Evolutionary conservation across 2,329 filamentous ascomycete species (phyloP), one percentile per base, ranked within the genome.

Genomic region (Pleoardoris graminearum): DNA sequence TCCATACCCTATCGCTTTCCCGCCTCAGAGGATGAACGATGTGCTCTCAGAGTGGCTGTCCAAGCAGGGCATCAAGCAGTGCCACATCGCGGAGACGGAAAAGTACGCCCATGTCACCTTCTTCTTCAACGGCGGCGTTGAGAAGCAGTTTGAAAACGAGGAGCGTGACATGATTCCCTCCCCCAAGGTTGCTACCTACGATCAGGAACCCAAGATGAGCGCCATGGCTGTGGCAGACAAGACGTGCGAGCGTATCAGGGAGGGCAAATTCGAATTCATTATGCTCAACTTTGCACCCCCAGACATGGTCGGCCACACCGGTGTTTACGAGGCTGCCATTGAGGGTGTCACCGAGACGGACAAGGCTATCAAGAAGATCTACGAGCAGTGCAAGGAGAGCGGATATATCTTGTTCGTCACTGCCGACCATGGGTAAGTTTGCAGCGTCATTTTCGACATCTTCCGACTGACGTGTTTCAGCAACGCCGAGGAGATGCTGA

Each of bases 271-370:
- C 78, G 91, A 94, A 71, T 97, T 99, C 72, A 82, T 99, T 76
- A 99, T 99, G 94, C 97, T 97, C 86, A 99, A 99, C 85, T 97
- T 99, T 77, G 94, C 94, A 36, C 94, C 94, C 36, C 94, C 94
- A 16, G 94, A 99, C 79, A 99, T 99, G 94, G 94, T 99, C 61
- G 94, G 94, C 64, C 94, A 99, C 80, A 99, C 94, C 10, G 94
- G 94, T 71, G 91, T 96, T 55, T 97, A 97, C 78, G 88, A 97
- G 67, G 93, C 94, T 25, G 94, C 94, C 51, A 87, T 99, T 58
- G 72, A 94, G 69, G 94, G 87, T 66, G 88, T 88, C 64, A 82
- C 86, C 62, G 87, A 93, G 62, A 99, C 94, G 11, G 94, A 99
- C 76, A 90, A 89, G 80, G 93, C 90, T 49, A 99, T 99, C 67